These are phyloP conservation scores for Pseudocercospora musae DNA, from an alignment of 2,329 filamentous ascomycete species.

Conservation along the genomic window DNA sequence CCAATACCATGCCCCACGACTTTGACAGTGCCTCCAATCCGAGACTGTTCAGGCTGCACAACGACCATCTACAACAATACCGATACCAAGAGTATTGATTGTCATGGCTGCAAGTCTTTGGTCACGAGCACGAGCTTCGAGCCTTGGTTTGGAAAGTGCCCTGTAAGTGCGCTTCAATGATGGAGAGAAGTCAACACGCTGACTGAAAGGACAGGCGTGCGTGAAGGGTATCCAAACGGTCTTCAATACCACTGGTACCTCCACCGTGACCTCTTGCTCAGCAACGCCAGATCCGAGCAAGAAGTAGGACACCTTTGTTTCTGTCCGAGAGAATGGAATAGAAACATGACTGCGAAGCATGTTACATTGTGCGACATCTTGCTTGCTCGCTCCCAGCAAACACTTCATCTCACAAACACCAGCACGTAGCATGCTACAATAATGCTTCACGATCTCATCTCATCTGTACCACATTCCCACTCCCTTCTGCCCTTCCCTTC, in stretches of 20 bases:
- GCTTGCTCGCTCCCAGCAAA: neutral
- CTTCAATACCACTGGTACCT: slow-evolving; percentile 11
- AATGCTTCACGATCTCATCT: neutral
- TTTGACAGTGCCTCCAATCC: slow-evolving; percentile 6
- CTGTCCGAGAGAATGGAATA: neutral
- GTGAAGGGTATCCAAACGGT: slow-evolving; percentile 6
- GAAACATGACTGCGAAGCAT: neutral
- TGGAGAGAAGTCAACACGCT: neutral
- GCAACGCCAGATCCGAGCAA: neutral
- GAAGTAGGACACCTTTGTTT: neutral
- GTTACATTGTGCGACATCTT: neutral
- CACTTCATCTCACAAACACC: neutral
- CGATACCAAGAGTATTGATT: slow-evolving; percentile 13
- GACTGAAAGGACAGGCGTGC: slow-evolving; percentile 10
- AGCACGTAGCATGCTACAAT: neutral
- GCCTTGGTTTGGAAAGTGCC: slow-evolving; percentile 9
- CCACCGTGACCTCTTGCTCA: slow-evolving; percentile 17
- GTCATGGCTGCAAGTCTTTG: slow-evolving; percentile 16
- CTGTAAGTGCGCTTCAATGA: slow-evolving; percentile 4
- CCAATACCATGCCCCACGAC: slow-evolving; percentile 14
- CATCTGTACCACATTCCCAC: neutral
- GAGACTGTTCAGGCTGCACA: slow-evolving; percentile 11
- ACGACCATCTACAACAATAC: slow-evolving; percentile 12
- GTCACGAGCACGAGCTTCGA: slow-evolving; percentile 11
- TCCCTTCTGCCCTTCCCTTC: no score